A percentile compares a stretch with the other conserved stretches of the same genome.
Conservation (phyloP, 1,284 basidiomycete genomes). For the Boletus sp. region DNA sequence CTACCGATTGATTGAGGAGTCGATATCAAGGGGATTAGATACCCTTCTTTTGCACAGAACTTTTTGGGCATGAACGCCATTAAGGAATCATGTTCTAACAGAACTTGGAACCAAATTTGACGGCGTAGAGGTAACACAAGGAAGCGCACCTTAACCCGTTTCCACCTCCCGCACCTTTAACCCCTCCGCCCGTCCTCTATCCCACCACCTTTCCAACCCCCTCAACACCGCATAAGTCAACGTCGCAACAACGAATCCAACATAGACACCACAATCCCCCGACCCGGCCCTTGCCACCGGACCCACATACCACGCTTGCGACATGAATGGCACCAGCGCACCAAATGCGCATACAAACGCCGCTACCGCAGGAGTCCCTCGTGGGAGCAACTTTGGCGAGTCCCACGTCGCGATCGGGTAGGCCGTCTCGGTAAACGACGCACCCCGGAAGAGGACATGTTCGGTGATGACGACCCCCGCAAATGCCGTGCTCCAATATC, state of each 20-base stretch:
- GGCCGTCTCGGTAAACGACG: conserved; percentile 28
- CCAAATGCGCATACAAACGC: conserved; percentile 46
- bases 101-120: too few relatives aligned
- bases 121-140: too few relatives aligned
- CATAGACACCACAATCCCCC: conserved; percentile 55
- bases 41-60: too few relatives aligned
- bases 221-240: conserved; percentile 41
- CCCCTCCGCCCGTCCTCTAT: not conserved
- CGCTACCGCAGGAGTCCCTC: conserved; percentile 38
- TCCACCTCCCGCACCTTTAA: not conserved
- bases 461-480: conserved; percentile 52
- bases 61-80: too few relatives aligned
- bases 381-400: conserved; percentile 21
- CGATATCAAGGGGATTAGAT: too few relatives aligned
- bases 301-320: conserved; percentile 55
- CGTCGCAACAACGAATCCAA: conserved; percentile 42
- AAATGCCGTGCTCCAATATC: conserved; percentile 60
- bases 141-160: too few relatives aligned
- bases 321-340: conserved; percentile 54
- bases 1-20: too few relatives aligned
- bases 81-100: too few relatives aligned
- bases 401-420: conserved; percentile 27
- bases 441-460: conserved; percentile 52
- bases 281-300: conserved; percentile 44
- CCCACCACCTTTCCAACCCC: conserved; percentile 35